phyloP scores from a whole-genome alignment of 116 monocot genomes.

The Iris pallida region DNA sequence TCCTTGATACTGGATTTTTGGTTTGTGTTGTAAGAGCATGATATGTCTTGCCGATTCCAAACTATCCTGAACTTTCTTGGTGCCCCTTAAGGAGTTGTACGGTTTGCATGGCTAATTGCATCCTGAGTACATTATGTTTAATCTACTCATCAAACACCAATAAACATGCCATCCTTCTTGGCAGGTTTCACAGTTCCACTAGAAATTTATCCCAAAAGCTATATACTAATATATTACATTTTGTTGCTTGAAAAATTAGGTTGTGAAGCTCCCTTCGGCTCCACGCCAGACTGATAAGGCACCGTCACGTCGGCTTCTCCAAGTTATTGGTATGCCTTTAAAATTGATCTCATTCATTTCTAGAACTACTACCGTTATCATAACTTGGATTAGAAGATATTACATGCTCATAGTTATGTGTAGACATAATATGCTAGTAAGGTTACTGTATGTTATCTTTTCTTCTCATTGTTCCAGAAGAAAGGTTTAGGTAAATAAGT shows the following conservation, averaged over 20 bases:
- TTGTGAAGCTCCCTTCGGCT: conserved; percentile 46
- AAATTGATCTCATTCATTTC: not conserved
- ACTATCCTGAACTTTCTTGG: too few species aligned
- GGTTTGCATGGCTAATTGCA: not conserved
- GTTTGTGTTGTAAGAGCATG: not conserved
- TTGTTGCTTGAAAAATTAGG: conserved; percentile 31
- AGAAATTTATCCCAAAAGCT: too few species aligned
- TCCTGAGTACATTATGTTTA: not conserved
- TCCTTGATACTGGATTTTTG: not conserved
- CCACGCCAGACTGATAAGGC: conserved; percentile 56
- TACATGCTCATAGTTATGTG: too few species aligned
- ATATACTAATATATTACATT: too few species aligned
- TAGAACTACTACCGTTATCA: too few species aligned
- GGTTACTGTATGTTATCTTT: too few species aligned
- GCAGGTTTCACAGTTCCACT: too few species aligned
- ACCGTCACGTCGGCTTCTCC: conserved; percentile 61
- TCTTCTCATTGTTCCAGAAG: not conserved
- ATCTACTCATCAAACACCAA: not conserved
- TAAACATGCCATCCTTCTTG: too few species aligned
- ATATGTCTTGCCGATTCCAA: not conserved
- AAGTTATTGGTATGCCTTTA: conserved; percentile 61
- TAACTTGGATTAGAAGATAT: too few species aligned
- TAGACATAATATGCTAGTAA: too few species aligned
- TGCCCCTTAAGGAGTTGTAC: not conserved
- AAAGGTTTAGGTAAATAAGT: not conserved